Conservation (phyloP, 345 rosid species). For the Toxicodendron radicans region DNA sequence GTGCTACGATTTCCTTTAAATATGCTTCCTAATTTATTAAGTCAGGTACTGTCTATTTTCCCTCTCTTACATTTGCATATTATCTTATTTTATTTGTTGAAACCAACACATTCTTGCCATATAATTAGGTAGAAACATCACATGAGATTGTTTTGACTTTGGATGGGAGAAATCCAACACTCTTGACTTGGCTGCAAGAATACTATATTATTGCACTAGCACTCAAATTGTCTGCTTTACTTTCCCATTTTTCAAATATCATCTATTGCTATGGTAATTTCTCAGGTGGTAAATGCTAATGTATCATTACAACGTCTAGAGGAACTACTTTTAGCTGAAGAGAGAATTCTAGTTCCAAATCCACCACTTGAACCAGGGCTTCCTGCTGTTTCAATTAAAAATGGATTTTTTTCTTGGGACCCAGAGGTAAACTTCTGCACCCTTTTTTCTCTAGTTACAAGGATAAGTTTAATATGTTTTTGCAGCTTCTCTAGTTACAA, state of each 20-base stretch:
- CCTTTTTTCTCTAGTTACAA: neutral
- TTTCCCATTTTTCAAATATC: conserved; percentile 3
- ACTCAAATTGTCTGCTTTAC: neutral
- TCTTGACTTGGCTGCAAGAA: neutral
- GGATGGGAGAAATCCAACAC: neutral
- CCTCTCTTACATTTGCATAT: neutral
- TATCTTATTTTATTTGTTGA: neutral
- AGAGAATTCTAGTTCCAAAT: conserved; percentile 70
- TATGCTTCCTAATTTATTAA: conserved; percentile 81
- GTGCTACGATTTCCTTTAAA: conserved; percentile 76
- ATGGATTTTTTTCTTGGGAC: conserved; percentile 92
- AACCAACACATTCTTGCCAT: neutral
- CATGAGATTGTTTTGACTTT: neutral
- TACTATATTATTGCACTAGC: neutral
- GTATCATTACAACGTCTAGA: conserved; percentile 88
- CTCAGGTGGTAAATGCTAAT: conserved; percentile 86
- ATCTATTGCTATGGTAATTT: conserved; percentile 16
- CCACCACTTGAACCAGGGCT: conserved; percentile 73
- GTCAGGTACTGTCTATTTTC: conserved; percentile 56
- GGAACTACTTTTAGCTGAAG: conserved; percentile 81
- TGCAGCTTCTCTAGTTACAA: neutral
- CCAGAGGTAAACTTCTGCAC: conserved; percentile 51
- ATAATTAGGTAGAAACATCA: neutral
- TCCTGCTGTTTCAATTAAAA: conserved; percentile 78
- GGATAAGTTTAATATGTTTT: too few relatives aligned